Evolutionary conservation across 805 yeast genomes (phyloP), one percentile per base, ranked within the genome.

Genomic region (Ogataea pini): DNA sequence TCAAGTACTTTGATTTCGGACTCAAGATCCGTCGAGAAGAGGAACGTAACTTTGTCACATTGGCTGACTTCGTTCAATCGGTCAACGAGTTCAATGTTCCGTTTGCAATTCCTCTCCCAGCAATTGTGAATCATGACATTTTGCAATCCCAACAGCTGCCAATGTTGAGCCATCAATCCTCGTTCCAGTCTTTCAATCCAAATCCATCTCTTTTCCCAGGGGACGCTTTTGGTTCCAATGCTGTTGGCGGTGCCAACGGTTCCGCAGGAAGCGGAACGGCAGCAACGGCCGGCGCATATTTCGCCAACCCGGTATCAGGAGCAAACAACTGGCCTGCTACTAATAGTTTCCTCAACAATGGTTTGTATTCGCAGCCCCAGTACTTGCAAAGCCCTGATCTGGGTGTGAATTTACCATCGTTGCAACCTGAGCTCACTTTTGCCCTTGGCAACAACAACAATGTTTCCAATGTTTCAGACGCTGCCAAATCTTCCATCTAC

Each of bases 1-100:
- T 75, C 36, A 80, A 82, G 2, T 86, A 84, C 67, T 72, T 88
- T 55, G 70, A 70, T 33, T 72, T 71, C 9, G 80, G 75, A 49
- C 70, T 89, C 52, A 68, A 69, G 34, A 69, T 89, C 47, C 75
- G 85, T 47, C 76, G 92, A 27, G 77, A 72, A 17, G 85, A 77
- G 39, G 89, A 83, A 50, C 41, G 62, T 0, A 60, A 56, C 12
- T 86, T 69, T 62, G 70, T 69, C 29, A 66, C 85, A 0, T 71
- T 89, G 49, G 74, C 72, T 17, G 80, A 77, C 10, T 75, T 86
- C 48, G 75, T 81, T 52, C 70, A 69, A 20, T 62, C 65, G 7
- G 68, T 83, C 12, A 75, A 73, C 42, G 80, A 79, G 50, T 73
- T 64, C 46, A 61, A 62, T n/a, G 71, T 72, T 36, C 96, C 95